These are phyloP conservation scores for Ceratobasidium sp. DNA, from an alignment of 1,284 basidiomycete species.

Conservation along the genomic window DNA sequence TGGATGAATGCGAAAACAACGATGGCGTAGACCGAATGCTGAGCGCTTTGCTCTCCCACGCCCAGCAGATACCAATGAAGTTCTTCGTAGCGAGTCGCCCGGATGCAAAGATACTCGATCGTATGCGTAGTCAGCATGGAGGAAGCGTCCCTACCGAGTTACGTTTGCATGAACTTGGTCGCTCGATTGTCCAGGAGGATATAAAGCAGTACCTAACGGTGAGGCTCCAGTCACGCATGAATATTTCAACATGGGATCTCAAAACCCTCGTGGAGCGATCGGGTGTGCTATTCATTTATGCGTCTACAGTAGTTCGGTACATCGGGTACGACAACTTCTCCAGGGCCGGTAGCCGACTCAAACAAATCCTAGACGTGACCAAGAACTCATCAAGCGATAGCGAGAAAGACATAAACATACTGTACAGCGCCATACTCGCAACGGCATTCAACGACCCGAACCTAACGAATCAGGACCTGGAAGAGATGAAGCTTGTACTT, in stretches of 20 bases:
- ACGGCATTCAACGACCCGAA: not conserved
- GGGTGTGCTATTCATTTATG: not conserved
- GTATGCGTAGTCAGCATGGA: too few species aligned
- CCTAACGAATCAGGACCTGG: not conserved
- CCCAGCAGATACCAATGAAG: not conserved
- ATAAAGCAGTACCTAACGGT: conserved; percentile 3
- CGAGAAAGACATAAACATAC: not conserved
- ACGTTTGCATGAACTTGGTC: not conserved
- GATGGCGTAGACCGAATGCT: too few species aligned
- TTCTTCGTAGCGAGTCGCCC: conserved; percentile 10
- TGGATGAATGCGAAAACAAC: too few species aligned
- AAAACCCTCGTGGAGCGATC: too few species aligned
- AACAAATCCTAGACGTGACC: not conserved
- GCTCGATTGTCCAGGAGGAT: not conserved
- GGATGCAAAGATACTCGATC: too few species aligned
- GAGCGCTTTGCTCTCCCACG: not conserved
- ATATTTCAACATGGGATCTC: not conserved
- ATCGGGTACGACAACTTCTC: conserved; percentile 1
- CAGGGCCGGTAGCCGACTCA: not conserved
- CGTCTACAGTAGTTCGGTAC: not conserved
- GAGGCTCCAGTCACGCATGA: not conserved
- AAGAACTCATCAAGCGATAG: not conserved
- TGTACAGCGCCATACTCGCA: conserved; percentile 4
- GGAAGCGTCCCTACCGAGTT: not conserved
- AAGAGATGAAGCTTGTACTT: too few species aligned